Conservation (phyloP, 371 early-diverging fungal genomes). For the Mortierella sp. region DNA sequence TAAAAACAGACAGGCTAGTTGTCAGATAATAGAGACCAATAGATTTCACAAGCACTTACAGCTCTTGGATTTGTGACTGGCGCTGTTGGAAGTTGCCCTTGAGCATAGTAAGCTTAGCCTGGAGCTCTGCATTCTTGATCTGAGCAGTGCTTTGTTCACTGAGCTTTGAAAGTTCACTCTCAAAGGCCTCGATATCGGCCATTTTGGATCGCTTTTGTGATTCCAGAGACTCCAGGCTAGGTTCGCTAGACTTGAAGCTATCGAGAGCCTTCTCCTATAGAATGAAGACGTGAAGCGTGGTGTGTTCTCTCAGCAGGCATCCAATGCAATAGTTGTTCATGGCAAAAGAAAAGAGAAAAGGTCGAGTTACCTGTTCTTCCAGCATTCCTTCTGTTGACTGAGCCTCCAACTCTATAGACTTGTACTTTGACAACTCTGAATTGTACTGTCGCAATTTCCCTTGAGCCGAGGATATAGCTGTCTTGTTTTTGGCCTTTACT, state of each 20-base stretch:
- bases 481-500: constrained; percentile 16
- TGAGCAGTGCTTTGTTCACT: constrained; percentile 40
- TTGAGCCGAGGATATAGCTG: constrained; percentile 27
- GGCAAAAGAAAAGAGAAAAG: not conserved
- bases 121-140: constrained; percentile 31
- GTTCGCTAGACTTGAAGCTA: constrained; percentile 20
- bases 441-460: constrained; percentile 29
- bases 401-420: constrained; percentile 23
- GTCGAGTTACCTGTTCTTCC: constrained; percentile 22
- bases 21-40: no score
- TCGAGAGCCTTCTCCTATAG: constrained; percentile 19
- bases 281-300: not conserved
- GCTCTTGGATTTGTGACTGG: constrained; percentile 9
- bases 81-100: constrained; percentile 21
- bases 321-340: not conserved
- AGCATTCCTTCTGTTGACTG: constrained; percentile 13
- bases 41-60: constrained; percentile 14
- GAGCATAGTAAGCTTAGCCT: constrained; percentile 31
- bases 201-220: constrained; percentile 26
- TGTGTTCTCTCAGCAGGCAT: not conserved
- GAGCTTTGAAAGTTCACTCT: constrained; percentile 34
- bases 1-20: no score
- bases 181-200: constrained; percentile 38
- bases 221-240: constrained; percentile 25
- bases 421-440: constrained; percentile 20